A percentile compares a stretch with the other conserved stretches of the same genome.
These are phyloP conservation scores for Termitomyces sp. DNA, from an alignment of 768 basidiomycete species.

Conservation along the genomic window DNA sequence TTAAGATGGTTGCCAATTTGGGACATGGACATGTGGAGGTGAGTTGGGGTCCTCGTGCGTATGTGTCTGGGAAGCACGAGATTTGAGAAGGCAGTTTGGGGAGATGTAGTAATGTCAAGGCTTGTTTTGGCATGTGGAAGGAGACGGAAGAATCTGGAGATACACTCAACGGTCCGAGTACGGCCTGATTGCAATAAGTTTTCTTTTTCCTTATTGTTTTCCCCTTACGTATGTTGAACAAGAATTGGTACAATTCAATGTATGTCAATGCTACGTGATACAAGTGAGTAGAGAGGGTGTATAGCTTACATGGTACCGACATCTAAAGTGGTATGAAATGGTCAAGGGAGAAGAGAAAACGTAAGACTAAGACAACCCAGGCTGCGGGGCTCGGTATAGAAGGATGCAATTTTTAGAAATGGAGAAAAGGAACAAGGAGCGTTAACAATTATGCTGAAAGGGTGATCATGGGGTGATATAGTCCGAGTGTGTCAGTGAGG, in stretches of 20 bases:
- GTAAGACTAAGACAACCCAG: neutral
- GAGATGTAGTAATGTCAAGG: neutral
- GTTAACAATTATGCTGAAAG: slow-evolving; percentile 6
- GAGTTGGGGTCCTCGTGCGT: slow-evolving; percentile 1
- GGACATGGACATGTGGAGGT: slow-evolving; percentile 7
- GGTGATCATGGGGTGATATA: slow-evolving; percentile 4
- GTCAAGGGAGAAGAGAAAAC: neutral
- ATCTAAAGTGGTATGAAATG: slow-evolving; percentile 19
- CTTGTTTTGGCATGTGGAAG: neutral
- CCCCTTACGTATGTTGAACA: neutral
- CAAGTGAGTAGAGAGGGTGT: slow-evolving; percentile 16
- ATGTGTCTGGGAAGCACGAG: neutral
- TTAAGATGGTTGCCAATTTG: slow-evolving; percentile 4
- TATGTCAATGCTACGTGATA: slow-evolving; percentile 10
- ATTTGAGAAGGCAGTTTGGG: neutral
- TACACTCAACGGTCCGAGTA: neutral
- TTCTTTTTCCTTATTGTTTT: neutral
- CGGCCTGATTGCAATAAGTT: neutral
- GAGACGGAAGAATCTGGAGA: neutral
- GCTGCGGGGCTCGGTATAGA: slow-evolving; percentile 1
- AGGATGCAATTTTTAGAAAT: slow-evolving; percentile 2
- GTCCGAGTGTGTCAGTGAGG: slow-evolving; percentile 7
- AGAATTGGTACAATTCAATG: neutral
- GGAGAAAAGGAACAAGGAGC: neutral
- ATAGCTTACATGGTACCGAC: slow-evolving; percentile 15